These are phyloP conservation scores for Monilinia vaccinii-corymbosi DNA, from an alignment of 2,329 filamentous ascomycete species.

Conservation along the genomic window DNA sequence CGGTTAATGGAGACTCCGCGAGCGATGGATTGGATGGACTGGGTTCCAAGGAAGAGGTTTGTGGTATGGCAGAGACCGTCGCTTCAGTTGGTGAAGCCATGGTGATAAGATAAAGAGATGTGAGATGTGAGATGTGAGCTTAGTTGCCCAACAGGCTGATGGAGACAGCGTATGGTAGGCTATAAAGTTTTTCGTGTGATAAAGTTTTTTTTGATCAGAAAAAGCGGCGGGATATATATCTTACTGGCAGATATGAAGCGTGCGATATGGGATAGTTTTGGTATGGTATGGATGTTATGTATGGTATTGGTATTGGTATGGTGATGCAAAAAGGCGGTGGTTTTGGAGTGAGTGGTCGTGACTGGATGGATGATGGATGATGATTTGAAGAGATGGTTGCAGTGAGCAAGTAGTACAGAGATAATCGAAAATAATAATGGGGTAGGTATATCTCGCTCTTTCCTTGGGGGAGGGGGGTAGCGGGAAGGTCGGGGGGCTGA, in stretches of 20 bases:
- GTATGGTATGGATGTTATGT: not conserved
- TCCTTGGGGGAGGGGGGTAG: no score
- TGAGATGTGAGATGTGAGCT: not conserved
- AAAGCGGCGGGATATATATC: not conserved
- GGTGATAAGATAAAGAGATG: not conserved
- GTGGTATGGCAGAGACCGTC: not conserved
- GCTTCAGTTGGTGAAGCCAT: slow-evolving; percentile 8
- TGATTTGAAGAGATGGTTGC: not conserved
- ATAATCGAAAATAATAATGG: slow-evolving; percentile 6
- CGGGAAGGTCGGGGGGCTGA: no score
- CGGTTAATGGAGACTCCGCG: not conserved
- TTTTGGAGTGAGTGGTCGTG: not conserved
- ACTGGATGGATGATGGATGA: no score
- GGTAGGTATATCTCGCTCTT: no score
- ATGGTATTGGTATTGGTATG: not conserved
- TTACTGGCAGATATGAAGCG: not conserved
- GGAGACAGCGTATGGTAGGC: not conserved
- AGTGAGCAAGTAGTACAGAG: not conserved
- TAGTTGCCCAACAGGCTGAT: slow-evolving; percentile 2
- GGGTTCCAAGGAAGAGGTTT: not conserved
- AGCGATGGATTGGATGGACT: slow-evolving; percentile 3
- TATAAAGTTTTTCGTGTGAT: not conserved
- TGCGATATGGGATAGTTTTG: not conserved
- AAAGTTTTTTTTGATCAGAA: not conserved
- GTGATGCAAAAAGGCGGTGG: not conserved